Conservation (phyloP, 345 rosid genomes). For the Eucalyptus sp. region DNA sequence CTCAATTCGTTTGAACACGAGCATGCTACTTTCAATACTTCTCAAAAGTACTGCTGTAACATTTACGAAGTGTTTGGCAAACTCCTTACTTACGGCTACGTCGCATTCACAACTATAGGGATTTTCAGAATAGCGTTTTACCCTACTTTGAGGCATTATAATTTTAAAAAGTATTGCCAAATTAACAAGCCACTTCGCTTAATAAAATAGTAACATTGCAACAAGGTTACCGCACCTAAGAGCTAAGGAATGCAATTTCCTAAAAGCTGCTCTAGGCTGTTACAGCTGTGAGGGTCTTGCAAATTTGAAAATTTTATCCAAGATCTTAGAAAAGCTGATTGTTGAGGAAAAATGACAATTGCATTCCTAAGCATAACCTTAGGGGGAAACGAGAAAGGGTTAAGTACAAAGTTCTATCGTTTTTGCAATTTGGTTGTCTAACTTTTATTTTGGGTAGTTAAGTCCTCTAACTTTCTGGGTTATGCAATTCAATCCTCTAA, state of each 20-base stretch:
- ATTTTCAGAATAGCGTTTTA: rapidly evolving
- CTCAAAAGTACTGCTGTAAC: not conserved
- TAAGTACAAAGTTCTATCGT: rapidly evolving
- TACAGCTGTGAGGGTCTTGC: not conserved
- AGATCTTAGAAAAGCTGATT: not conserved
- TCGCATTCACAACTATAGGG: not conserved
- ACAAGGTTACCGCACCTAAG: not conserved
- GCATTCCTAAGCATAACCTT: rapidly evolving
- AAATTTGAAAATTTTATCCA: not conserved
- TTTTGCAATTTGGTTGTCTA: too few relatives aligned
- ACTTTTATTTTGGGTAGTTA: too few relatives aligned
- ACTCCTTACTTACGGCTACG: not conserved
- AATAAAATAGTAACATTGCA: not conserved
- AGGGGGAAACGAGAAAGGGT: too few relatives aligned
- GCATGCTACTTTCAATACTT: not conserved
- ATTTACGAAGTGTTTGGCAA: not conserved
- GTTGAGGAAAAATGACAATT: too few relatives aligned
- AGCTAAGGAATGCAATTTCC: not conserved
- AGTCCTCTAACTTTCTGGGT: too few relatives aligned
- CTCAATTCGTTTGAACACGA: not conserved
- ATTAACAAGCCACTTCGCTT: not conserved
- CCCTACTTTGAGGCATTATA: not conserved
- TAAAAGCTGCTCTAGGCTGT: rapidly evolving
- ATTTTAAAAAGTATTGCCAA: not conserved
- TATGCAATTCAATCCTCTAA: too few relatives aligned